Evolutionary conservation across 106 monocot genomes (phyloP), one percentile per base, ranked within the genome.

Genomic region (Platanthera guangdongensis): DNA sequence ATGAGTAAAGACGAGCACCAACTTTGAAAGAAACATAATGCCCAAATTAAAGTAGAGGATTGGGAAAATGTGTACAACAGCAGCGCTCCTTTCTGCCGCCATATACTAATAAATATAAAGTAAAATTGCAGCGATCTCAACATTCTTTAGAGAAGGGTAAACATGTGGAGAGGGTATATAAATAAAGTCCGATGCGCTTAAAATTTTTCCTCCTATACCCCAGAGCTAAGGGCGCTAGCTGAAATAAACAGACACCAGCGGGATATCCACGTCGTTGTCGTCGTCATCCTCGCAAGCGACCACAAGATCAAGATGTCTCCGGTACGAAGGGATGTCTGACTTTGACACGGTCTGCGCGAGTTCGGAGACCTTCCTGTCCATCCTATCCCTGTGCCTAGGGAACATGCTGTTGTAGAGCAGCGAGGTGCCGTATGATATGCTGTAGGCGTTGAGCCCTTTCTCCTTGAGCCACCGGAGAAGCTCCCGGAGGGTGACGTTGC

Each of bases 211-310:
- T 39, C 2, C 39, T 39, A 39, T 39, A 39, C 39, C 39, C 39
- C 39, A 39, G 39, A 39, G 3, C 39, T 3, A 39, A 39, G 39
- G 39, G 39, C 39, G 25, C 72, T 85, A 97, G 3, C 91, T 79
- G 80, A 93, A 93, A 67, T 89, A 92, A 12, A 97, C 70, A 7
- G 96, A 90, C 21, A 97, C 59, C 5, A 91, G 86, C 21, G 96
- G 96, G 19, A 97, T 87, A 57, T 97, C 93, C 16, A 97, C 62
- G 50, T 93, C 93, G 21, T 89, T 86, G 67, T 78, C 96, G 6
- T 91, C 88, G 9, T 93, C 91, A 75, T 97, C 93, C 76, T 97
- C 93, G 60, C 96, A 97, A 57, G 91, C 91, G 8, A 93, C 93
- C 7, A 93, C 89, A 4, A 97, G 79, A 79, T 97, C 96, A 25